These are phyloP conservation scores for Geotrichum europaeum DNA, from an alignment of 1,139 yeast genomes.

Conservation along the genomic window DNA sequence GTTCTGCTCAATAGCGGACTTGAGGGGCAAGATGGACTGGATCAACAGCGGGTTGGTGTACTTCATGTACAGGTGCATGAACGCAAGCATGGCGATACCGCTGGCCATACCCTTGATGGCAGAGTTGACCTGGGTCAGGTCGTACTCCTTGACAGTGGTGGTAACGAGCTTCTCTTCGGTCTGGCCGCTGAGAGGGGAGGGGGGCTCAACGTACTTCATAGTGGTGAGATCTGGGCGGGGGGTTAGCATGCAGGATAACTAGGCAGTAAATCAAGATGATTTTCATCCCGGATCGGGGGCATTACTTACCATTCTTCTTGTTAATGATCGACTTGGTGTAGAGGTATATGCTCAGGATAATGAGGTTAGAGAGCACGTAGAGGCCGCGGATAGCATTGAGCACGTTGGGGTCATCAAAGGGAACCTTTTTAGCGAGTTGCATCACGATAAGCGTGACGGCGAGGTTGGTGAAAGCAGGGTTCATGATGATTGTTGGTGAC, in stretches of 20 bases:
- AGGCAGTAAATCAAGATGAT: background rate
- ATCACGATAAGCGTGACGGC: conserved; percentile 93
- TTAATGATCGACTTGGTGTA: conserved; percentile 55
- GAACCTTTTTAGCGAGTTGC: conserved; percentile 88
- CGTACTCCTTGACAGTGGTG: conserved; percentile 93
- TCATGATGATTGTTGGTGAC: conserved; percentile 40
- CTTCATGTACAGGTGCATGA: conserved; percentile 97
- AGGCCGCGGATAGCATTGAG: conserved; percentile 71
- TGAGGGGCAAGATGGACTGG: conserved; percentile 88
- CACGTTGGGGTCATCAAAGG: conserved; percentile 77
- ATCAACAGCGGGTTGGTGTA: conserved; percentile 95
- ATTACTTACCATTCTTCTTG: conserved; percentile 55
- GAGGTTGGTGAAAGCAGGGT: conserved; percentile 82
- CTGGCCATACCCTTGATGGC: conserved; percentile 80
- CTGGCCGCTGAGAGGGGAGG: conserved; percentile 73
- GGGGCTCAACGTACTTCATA: conserved; percentile 82
- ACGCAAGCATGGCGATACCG: conserved; percentile 94
- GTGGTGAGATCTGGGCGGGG: conserved; percentile 59
- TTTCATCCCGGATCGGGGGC: background rate
- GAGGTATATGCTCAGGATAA: conserved; percentile 63
- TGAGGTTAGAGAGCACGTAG: conserved; percentile 60
- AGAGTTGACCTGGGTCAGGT: conserved; percentile 72
- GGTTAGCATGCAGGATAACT: background rate
- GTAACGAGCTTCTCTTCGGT: conserved; percentile 68
- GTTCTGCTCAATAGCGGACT: conserved; percentile 85